These are phyloP conservation scores for Cladosporium sp. DNA, from an alignment of 2,329 filamentous ascomycete species.

Conservation along the genomic window DNA sequence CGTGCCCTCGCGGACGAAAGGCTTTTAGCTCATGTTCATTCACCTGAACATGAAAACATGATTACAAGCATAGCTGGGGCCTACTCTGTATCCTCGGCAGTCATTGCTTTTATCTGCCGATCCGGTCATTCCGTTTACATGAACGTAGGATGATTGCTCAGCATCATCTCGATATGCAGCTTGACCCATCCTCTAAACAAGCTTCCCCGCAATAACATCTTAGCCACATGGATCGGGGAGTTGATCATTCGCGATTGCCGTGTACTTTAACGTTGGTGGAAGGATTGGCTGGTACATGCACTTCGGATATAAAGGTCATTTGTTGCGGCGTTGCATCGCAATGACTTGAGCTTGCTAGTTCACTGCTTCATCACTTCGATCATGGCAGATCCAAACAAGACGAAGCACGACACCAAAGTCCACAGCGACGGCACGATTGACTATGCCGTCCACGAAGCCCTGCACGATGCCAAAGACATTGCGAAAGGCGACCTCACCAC, in stretches of 20 bases:
- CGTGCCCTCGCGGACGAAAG: no score
- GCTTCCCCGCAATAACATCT: neutral
- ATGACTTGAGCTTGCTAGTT: no score
- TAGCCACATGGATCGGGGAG: neutral
- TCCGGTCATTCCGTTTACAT: no score
- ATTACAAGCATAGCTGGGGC: no score
- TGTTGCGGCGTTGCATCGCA: neutral
- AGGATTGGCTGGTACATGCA: neutral
- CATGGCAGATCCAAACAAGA: neutral
- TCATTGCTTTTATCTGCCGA: no score
- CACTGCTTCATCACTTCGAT: neutral
- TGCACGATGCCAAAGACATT: neutral
- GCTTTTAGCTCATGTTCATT: no score
- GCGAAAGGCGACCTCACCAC: conserved; percentile 1
- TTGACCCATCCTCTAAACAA: neutral
- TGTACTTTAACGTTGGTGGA: no score
- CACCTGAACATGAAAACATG: no score
- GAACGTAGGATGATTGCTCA: neutral
- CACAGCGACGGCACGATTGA: neutral
- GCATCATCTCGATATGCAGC: neutral
- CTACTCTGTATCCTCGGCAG: no score
- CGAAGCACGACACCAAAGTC: neutral
- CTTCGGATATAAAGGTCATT: neutral
- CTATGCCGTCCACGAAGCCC: neutral
- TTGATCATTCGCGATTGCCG: neutral